Percentiles rank a stretch among this genome's conserved stretches.
These are phyloP conservation scores for Oryza meyeriana DNA, from an alignment of 176 grass and related monocot species.

Conservation along the genomic window DNA sequence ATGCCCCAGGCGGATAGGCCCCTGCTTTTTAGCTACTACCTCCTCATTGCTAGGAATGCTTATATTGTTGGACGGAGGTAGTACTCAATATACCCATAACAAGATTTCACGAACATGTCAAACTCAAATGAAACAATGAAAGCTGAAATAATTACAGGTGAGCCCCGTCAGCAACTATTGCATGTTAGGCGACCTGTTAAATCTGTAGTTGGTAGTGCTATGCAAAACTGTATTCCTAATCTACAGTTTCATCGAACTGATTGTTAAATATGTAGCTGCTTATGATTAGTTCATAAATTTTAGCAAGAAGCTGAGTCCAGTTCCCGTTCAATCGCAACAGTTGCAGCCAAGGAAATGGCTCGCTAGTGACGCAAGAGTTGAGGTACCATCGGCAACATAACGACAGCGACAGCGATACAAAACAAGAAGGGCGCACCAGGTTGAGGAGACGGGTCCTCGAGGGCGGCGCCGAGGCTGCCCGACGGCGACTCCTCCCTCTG, in stretches of 20 bases:
- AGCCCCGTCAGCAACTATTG: background rate
- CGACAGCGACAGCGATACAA: background rate
- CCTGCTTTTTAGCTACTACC: background rate
- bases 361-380: background rate
- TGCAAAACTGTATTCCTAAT: background rate
- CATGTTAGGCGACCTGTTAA: background rate
- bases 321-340: background rate
- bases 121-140: background rate
- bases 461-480: slow-evolving; percentile 41
- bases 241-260: background rate
- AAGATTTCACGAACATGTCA: background rate
- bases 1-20: background rate
- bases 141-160: background rate
- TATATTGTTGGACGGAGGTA: too few relatives aligned
- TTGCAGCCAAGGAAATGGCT: background rate
- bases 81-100: background rate
- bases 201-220: background rate
- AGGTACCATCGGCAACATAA: background rate
- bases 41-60: too few relatives aligned
- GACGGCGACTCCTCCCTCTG: slow-evolving; percentile 32
- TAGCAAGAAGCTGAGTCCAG: background rate
- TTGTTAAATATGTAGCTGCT: background rate
- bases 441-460: slow-evolving; percentile 41
- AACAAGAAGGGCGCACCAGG: slow-evolving; percentile 30
- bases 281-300: background rate